These are phyloP conservation scores for Arthrobotrys sphaeroides DNA, from an alignment of 2,329 filamentous ascomycete genomes.

Conservation along the genomic window DNA sequence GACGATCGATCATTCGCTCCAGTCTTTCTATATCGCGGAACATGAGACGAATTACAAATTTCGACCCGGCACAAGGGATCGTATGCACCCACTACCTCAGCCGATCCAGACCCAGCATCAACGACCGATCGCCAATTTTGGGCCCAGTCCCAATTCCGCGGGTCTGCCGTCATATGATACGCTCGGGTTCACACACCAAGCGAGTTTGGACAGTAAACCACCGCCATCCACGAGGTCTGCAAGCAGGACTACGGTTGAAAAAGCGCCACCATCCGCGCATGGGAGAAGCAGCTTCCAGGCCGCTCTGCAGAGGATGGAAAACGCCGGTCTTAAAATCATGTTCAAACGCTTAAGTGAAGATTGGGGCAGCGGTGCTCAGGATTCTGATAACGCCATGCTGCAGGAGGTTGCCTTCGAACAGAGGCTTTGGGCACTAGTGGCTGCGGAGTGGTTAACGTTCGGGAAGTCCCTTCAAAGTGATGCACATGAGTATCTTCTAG, in stretches of 20 bases:
- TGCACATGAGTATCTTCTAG: slow-evolving; percentile 50
- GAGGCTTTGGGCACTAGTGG: slow-evolving; percentile 51
- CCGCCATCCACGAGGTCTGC: slow-evolving; percentile 29
- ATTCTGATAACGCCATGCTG: slow-evolving; percentile 33
- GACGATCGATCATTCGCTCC: slow-evolving; percentile 36
- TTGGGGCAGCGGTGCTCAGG: slow-evolving; percentile 43
- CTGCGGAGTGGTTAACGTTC: slow-evolving; percentile 53
- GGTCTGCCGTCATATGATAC: slow-evolving; percentile 44
- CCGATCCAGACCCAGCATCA: slow-evolving; percentile 34
- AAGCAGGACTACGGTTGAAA: slow-evolving; percentile 22
- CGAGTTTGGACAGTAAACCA: slow-evolving; percentile 19
- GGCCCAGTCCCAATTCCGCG: slow-evolving; percentile 22
- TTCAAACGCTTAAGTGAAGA: slow-evolving; percentile 54
- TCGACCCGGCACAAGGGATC: slow-evolving; percentile 25
- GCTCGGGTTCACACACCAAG: slow-evolving; percentile 13
- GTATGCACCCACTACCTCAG: slow-evolving; percentile 7
- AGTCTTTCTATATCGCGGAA: slow-evolving; percentile 49
- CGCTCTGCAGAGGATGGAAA: slow-evolving; percentile 51
- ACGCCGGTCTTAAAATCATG: slow-evolving; percentile 54
- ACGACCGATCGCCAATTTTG: not conserved
- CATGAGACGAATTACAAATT: slow-evolving; percentile 51
- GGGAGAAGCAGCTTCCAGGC: slow-evolving; percentile 44
- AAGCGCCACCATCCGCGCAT: slow-evolving; percentile 7
- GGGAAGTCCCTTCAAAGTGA: slow-evolving; percentile 53
- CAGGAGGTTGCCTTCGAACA: slow-evolving; percentile 54